Percentiles rank a stretch among this genome's conserved stretches.
Evolutionary conservation across 2,329 filamentous ascomycete species (phyloP).

Genomic region (Tolypocladium endophyticum): DNA sequence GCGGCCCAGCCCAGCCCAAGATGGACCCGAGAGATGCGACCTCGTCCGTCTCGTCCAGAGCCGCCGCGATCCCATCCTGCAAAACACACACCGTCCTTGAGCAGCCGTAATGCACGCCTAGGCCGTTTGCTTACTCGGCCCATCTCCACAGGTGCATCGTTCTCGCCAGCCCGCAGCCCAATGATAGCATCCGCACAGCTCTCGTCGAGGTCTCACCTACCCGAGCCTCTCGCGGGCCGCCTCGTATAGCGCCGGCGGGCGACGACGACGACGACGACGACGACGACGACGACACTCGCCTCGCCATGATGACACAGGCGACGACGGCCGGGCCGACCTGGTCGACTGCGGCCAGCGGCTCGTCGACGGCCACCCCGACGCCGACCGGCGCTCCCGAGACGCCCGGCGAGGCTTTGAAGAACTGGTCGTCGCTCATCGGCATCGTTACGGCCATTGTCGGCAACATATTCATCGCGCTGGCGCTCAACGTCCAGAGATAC

Average conservation of each 20-base stretch:
- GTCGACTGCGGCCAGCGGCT: background rate
- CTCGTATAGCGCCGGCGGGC: conserved; percentile 1
- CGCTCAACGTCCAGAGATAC: conserved; percentile 92
- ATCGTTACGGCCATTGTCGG: conserved; percentile 88
- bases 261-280: background rate
- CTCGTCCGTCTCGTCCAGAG: background rate
- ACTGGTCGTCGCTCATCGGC: conserved; percentile 91
- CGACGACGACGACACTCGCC: conserved; percentile 1
- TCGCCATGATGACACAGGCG: background rate
- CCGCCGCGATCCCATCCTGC: too few relatives aligned
- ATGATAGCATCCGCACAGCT: conserved; percentile 3
- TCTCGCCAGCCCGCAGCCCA: background rate
- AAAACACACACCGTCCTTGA: background rate
- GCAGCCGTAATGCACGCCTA: background rate
- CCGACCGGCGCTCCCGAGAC: conserved; percentile 14
- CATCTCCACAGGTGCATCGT: background rate
- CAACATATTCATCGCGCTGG: conserved; percentile 89
- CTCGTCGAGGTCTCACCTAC: background rate
- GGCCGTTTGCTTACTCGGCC: background rate
- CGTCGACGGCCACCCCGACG: conserved; percentile 3
- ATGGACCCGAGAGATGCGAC: background rate
- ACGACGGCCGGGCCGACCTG: background rate
- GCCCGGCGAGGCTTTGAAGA: conserved; percentile 39
- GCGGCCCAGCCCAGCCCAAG: background rate
- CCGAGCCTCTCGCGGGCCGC: background rate